Base-by-base conservation (phyloP, 345 rosid genomes). In the Chamaenerion angustifolium region DNA sequence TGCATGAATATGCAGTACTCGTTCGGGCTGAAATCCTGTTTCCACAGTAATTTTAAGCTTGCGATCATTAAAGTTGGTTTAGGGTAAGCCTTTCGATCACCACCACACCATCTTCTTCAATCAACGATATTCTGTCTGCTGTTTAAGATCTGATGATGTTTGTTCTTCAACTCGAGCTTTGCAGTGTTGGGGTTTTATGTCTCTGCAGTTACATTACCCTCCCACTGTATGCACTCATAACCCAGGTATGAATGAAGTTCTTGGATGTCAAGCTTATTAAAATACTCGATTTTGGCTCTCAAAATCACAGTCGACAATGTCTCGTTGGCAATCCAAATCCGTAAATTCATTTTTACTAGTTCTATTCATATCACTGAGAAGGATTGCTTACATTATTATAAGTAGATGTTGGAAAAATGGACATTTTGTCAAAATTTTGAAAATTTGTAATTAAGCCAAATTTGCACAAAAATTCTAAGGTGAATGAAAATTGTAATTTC, bases 191-290 rank as follows among this genome's bases (percentile, higher is more conserved):
- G 4, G 82, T 68, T 48, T 68, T 87, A 46, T 61, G 67, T 58
- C 62, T 87, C 19, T 87, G 93, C 73, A 87, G 96, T 68, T 92
- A 92, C 83, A 78, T 80, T 45, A 92, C 98, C 14, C 85, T 92
- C 57, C 96, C 98, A 3, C 63, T 92, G 18, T 78, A 87, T 44
- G 94, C 98, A 23, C 98, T 87, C 3, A 85, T 92, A 43, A 78
- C 96, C 56, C 98, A 92, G 95, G 98, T 92, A 72, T 12, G 40
- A n/a, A n/a, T n/a, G 11, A 9, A 19, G 0, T 18, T 10, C 35
- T 47, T 7, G 4, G 31, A 47, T 17, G 10, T 1, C 37, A 31
- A 3, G 14, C 2, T 16, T 16, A 16, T 10, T 46, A 10, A 16
- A 16, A 46, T 16, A 8, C 21, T 5, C 23, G 27, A 5, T n/a